These are phyloP conservation scores for Cladorrhinum sp. DNA, from an alignment of 2,329 filamentous ascomycete genomes.

Conservation along the genomic window DNA sequence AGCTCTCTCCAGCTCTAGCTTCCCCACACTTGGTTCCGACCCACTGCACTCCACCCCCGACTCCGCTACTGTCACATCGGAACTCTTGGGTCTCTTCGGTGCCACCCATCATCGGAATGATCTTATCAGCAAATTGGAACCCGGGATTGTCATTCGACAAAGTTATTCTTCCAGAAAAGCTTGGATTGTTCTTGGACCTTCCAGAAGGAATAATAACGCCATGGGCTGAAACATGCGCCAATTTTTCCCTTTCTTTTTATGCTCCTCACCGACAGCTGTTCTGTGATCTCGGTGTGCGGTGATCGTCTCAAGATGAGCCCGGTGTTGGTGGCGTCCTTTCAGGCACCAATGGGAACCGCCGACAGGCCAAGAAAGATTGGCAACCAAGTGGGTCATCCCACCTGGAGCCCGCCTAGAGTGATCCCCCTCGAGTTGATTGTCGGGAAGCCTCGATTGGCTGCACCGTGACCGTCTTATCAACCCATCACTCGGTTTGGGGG, in stretches of 20 bases:
- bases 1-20: too few species aligned
- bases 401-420: not conserved
- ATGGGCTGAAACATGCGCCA: not conserved
- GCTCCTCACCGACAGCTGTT: not conserved
- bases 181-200: not conserved
- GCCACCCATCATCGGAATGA: too few species aligned
- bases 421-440: conserved; percentile 10
- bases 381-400: not conserved
- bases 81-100: too few species aligned
- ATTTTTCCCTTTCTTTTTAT: not conserved
- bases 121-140: too few species aligned
- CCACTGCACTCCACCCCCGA: too few species aligned
- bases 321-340: not conserved
- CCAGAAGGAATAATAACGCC: not conserved
- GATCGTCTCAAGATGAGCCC: too few species aligned
- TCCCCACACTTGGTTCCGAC: too few species aligned
- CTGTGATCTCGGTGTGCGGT: not conserved
- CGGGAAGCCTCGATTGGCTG: conserved; percentile 22
- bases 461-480: conserved; percentile 12
- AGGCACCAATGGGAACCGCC: not conserved
- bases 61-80: too few species aligned
- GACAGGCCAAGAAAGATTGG: not conserved
- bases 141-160: too few species aligned
- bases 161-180: too few species aligned
- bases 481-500: conserved; percentile 9